Evolutionary conservation across 176 grass and related monocot genomes (phyloP).

Genomic region (Zizania latifolia): DNA sequence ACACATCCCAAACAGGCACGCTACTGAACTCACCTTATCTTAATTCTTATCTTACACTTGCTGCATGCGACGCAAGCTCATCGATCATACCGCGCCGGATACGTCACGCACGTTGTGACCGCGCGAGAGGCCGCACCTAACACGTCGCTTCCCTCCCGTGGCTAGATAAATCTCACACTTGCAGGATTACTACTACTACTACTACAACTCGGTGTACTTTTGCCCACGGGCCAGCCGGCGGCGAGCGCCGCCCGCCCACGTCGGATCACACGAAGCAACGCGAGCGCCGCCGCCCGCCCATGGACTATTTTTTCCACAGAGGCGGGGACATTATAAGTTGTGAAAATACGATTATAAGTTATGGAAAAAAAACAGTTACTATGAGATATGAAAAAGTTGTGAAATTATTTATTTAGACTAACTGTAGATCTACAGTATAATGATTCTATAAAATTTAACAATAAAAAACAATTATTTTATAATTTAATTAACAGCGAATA

Average conservation of each 20-base stretch:
- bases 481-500: no score
- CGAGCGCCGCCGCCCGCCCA: not conserved
- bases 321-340: no score
- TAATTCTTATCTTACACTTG: not conserved
- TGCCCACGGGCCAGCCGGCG: not conserved
- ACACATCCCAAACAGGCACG: not conserved
- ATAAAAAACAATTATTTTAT: no score
- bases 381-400: no score
- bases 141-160: not conserved
- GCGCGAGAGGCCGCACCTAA: not conserved
- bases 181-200: not conserved
- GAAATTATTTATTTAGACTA: no score
- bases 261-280: not conserved
- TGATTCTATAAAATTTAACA: no score
- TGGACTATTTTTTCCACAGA: no score
- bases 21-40: not conserved
- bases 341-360: no score
- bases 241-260: not conserved
- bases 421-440: no score
- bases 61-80: not conserved
- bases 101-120: constrained; percentile 22
- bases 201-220: no score
- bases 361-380: no score
- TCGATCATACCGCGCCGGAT: not conserved
- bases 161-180: not conserved